These are phyloP conservation scores for Chytridiales sp. DNA, from an alignment of 371 early-diverging fungal species.

Conservation along the genomic window DNA sequence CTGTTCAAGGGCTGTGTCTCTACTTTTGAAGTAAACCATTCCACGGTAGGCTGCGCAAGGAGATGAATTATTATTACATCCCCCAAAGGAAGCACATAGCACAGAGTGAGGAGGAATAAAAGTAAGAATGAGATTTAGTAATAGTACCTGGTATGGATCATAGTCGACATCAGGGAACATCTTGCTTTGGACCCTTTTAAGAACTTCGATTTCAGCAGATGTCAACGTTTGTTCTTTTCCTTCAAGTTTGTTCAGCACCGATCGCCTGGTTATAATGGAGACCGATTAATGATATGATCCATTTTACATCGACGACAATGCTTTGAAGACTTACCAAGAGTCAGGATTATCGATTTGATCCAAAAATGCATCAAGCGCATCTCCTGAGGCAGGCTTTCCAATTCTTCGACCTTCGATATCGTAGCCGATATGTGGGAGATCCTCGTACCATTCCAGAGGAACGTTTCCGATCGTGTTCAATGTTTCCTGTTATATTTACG, in stretches of 20 bases:
- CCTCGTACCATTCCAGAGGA: slow-evolving; percentile 95
- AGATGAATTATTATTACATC: neutral
- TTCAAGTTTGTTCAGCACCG: slow-evolving; percentile 77
- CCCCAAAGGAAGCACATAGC: no score
- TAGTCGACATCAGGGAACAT: slow-evolving; percentile 78
- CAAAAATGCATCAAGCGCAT: slow-evolving; percentile 91
- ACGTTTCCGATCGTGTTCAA: slow-evolving; percentile 80
- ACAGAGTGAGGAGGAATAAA: no score
- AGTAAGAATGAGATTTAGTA: neutral
- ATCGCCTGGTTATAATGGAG: slow-evolving; percentile 51
- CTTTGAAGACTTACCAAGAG: slow-evolving; percentile 58
- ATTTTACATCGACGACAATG: slow-evolving; percentile 1
- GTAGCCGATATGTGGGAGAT: slow-evolving; percentile 95
- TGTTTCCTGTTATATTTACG: slow-evolving; percentile 30
- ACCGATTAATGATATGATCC: neutral
- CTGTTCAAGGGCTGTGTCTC: slow-evolving; percentile 75
- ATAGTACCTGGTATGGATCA: slow-evolving; percentile 76
- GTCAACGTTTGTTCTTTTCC: slow-evolving; percentile 80
- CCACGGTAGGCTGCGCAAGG: slow-evolving; percentile 67
- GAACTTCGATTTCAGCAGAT: slow-evolving; percentile 86
- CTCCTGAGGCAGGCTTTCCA: slow-evolving; percentile 69
- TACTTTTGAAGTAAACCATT: slow-evolving; percentile 88
- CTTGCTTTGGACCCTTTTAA: slow-evolving; percentile 79
- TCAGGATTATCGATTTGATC: slow-evolving; percentile 90
- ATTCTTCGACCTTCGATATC: slow-evolving; percentile 90